Base-by-base conservation (phyloP, 495 filamentous ascomycete species). In the Mytilinidion resinicola region DNA sequence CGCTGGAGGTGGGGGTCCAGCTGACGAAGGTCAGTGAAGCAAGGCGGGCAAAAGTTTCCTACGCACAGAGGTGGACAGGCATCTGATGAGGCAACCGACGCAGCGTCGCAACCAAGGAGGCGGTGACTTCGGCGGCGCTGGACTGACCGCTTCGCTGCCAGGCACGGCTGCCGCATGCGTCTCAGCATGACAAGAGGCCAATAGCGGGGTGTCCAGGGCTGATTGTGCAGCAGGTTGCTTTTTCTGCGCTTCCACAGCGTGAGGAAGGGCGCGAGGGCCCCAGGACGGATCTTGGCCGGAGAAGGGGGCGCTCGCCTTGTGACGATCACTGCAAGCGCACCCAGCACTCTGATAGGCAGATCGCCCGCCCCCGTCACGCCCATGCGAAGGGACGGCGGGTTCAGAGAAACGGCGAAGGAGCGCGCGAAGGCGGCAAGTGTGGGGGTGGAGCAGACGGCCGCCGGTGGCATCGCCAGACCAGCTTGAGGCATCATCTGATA, bases 1-100 rank as follows among this genome's bases (percentile, higher is more conserved):
- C 58, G 55, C 44, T 57, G 58, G 42, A 30, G 57, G 63, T 66
- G 63, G 63, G 63, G 63, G 63, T 66, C 56, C 63, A 60, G 63
- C 63, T 66, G 63, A 66, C 63, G 53, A 44, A 50, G 41, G 56
- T 30, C 46, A 57, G 33, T 59, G 50, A 66, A 52, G 60, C 63
- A 66, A 63, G 55, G 52, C 54, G 19, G 52, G 53, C 53, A 57
- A 48, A 44, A 20, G 20, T 46, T 49, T 56, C 55, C 56, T 49
- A 14, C 15, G 46, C 46, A 14, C 15, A 19, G 46, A 49, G 17
- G 46, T 5, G 15, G 46, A 30, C 14, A 49, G 15, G 46, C 46
- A 49, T 49, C 46, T 25, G 19, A 30, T 49, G 46, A 49, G 55
- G 48, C 57, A 43, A 59, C 59, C 56, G 60, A 61, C 53, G 47